Base-by-base conservation (phyloP, 306 rosid species). In the Glycine latifolia region DNA sequence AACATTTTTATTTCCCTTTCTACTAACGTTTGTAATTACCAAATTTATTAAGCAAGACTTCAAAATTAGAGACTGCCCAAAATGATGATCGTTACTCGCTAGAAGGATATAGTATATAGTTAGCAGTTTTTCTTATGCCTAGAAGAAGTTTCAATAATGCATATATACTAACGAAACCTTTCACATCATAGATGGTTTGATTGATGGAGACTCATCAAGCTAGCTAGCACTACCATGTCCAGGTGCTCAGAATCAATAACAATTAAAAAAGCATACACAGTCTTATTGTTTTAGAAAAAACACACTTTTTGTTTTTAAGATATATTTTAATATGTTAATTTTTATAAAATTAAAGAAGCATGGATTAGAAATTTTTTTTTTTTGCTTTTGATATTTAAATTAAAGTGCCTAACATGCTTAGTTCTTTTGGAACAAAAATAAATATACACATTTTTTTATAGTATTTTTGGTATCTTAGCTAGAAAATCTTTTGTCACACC, bases 141-240 rank as follows among this genome's bases (percentile, higher is more conserved):
- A 5, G 47, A 5, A 5, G 47, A 5, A 65, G 54, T 55, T 65
- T 74, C 60, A 85, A 81, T 76, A 67, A 48, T 71, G 39, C 41
- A 67, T 35, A 35, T 2, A 67, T 60, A 6, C 37, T 33, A 65
- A 59, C 75, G 39, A 46, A 49, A 71, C 26, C 43, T 41, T 41
- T 54, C 48, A 33, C 47, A 43, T 17, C 63, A 39, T 20, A 13
- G 48, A 14, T 62, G 47, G 80, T 33, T 73, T 75, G 73, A 73
- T 80, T 91, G 91, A 86, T 87, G 10, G 81, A 73, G 86, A 86
- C 86, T 43, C 60, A 46, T 87, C 85, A 50, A 41, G 62, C 65
- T 20, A 56, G 83, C 71, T 20, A 56, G 1, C 63, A 63, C 37
- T 39, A 68, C 66, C 68, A 16, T 61, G 65, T 16, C 4, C 73